Evolutionary conservation across 306 rosid species (phyloP).

Genomic region (Acacia crassicarpa): DNA sequence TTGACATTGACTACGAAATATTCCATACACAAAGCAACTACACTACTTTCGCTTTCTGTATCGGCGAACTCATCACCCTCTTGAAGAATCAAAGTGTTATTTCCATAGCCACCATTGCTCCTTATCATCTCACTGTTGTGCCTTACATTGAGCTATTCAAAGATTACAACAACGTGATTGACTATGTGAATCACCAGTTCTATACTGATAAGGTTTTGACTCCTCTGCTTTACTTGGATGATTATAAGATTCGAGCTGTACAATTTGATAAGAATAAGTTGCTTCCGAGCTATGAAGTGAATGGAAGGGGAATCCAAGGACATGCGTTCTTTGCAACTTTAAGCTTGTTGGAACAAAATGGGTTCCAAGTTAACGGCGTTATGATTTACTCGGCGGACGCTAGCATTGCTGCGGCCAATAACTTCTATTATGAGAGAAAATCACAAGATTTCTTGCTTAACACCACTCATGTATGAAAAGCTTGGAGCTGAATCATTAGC

Average conservation of each 20-base stretch:
- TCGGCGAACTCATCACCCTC: constrained; percentile 55
- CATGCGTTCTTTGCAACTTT: constrained; percentile 51
- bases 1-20: constrained; percentile 55
- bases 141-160: constrained; percentile 48
- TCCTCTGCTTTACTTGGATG: constrained; percentile 36
- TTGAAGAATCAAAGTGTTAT: constrained; percentile 51
- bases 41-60: constrained; percentile 46
- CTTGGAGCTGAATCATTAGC: not conserved
- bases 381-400: constrained; percentile 64
- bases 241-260: constrained; percentile 28
- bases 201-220: constrained; percentile 51
- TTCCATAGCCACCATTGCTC: constrained; percentile 54
- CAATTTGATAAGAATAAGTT: constrained; percentile 30
- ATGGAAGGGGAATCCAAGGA: constrained; percentile 55
- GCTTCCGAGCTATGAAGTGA: constrained; percentile 11
- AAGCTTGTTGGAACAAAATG: constrained; percentile 36
- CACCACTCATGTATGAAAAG: constrained; percentile 5
- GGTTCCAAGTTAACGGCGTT: constrained; percentile 46
- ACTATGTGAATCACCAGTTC: constrained; percentile 54
- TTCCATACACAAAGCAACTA: constrained; percentile 31
- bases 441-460: constrained; percentile 60
- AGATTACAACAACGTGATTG: constrained; percentile 40
- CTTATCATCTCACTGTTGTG: constrained; percentile 39
- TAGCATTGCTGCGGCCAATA: constrained; percentile 26
- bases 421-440: constrained; percentile 45